These are phyloP conservation scores for Dendrocalamus latiflorus DNA, from an alignment of 202 grass and related monocot species.

Conservation along the genomic window DNA sequence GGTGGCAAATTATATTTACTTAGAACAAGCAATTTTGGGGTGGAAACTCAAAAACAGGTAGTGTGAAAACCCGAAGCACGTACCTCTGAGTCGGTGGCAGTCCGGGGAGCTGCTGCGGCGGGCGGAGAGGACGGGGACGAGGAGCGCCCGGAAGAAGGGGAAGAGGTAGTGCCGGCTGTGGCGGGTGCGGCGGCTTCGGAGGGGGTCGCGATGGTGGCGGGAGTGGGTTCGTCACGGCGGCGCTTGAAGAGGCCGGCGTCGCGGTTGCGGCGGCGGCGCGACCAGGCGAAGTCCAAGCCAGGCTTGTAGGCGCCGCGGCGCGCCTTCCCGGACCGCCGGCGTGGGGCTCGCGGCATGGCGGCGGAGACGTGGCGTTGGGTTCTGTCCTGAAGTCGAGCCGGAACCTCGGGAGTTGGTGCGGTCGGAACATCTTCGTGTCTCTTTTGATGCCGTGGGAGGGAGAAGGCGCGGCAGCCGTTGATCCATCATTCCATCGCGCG, in stretches of 20 bases:
- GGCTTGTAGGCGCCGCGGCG: slow-evolving; percentile 65
- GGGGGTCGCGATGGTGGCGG: neutral
- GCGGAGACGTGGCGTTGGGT: no score
- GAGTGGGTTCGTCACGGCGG: slow-evolving; percentile 39
- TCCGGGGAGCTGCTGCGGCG: neutral
- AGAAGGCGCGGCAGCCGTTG: no score
- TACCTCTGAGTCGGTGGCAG: slow-evolving; percentile 45
- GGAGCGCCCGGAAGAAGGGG: neutral
- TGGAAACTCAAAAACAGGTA: neutral
- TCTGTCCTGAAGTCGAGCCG: no score
- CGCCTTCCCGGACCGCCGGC: slow-evolving; percentile 23
- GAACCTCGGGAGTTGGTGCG: no score
- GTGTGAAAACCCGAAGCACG: neutral
- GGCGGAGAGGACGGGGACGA: slow-evolving; percentile 13
- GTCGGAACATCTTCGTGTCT: no score
- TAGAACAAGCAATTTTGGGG: neutral
- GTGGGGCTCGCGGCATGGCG: no score
- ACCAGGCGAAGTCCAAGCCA: slow-evolving; percentile 37
- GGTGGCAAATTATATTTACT: neutral
- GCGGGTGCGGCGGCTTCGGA: neutral
- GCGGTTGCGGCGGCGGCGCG: slow-evolving; percentile 50
- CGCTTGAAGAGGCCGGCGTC: neutral
- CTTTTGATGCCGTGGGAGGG: no score
- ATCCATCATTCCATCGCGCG: no score
- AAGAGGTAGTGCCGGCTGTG: neutral